Conservation (phyloP, 179 eudicot species). For the Vitellaria paradoxa region DNA sequence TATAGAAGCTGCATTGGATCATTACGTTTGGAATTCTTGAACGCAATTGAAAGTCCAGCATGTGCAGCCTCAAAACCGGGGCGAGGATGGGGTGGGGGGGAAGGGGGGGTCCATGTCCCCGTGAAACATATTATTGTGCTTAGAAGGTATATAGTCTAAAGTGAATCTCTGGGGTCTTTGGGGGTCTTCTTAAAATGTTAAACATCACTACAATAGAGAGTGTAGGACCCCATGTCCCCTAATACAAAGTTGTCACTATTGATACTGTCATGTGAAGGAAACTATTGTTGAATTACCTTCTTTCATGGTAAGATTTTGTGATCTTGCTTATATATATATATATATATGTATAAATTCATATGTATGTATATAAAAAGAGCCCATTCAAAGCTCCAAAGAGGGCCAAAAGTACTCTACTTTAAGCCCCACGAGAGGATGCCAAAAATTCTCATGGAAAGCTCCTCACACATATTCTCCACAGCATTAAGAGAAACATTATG, state of each 20-base stretch:
- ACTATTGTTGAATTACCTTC: neutral
- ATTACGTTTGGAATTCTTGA: no score
- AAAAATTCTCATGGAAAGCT: neutral
- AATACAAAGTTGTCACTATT: neutral
- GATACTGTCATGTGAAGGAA: neutral
- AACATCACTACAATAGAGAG: neutral
- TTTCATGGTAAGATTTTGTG: constrained; percentile 4
- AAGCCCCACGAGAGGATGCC: neutral
- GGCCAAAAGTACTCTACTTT: constrained; percentile 3
- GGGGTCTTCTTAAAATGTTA: neutral
- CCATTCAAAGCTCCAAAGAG: neutral
- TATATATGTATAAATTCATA: no score
- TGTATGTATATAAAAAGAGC: neutral
- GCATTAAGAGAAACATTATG: neutral
- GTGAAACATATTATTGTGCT: neutral
- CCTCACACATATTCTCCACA: constrained; percentile 8
- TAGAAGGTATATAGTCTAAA: neutral
- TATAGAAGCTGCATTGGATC: no score
- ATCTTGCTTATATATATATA: neutral
- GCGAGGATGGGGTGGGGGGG: no score
- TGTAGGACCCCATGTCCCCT: constrained; percentile 3
- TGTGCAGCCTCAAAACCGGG: no score
- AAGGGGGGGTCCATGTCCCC: no score
- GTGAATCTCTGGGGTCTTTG: neutral
- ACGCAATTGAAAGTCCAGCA: no score